These are phyloP conservation scores for Collybia mongolica DNA, from an alignment of 768 basidiomycete genomes.

Conservation along the genomic window DNA sequence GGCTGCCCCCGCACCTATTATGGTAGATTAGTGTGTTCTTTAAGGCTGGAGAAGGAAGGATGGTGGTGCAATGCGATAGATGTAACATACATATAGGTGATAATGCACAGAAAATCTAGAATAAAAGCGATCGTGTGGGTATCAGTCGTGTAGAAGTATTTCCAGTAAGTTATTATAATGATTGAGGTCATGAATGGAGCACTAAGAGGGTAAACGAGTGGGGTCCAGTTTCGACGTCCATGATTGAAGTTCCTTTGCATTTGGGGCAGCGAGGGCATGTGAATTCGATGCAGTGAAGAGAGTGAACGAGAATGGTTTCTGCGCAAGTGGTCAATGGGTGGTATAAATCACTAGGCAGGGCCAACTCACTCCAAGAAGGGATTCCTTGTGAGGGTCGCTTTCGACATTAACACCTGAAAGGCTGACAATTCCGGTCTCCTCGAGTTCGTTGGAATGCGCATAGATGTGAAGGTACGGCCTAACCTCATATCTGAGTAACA, in stretches of 20 bases:
- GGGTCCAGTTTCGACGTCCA: constrained; percentile 89
- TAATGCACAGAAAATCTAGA: constrained; percentile 1
- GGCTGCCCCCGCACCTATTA: constrained; percentile 4
- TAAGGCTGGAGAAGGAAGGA: neutral
- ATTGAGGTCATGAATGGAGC: neutral
- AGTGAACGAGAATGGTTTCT: constrained; percentile 88
- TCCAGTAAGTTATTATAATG: constrained; percentile 4
- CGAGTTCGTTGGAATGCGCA: constrained; percentile 77
- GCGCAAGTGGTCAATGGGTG: neutral
- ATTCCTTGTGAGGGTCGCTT: constrained; percentile 83
- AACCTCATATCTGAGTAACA: constrained; percentile 1
- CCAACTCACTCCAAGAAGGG: constrained; percentile 75
- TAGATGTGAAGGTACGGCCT: constrained; percentile 93
- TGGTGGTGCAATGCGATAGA: constrained; percentile 1
- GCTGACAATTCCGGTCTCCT: constrained; percentile 82
- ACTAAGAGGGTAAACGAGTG: constrained; percentile 55
- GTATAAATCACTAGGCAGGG: constrained; percentile 1
- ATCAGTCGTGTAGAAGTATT: constrained; percentile 1
- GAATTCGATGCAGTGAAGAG: constrained; percentile 92
- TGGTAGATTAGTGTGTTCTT: constrained; percentile 9
- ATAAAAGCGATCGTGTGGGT: neutral
- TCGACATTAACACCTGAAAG: constrained; percentile 84
- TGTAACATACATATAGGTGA: constrained; percentile 3
- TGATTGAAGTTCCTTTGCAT: constrained; percentile 75
- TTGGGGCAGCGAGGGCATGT: constrained; percentile 83